These are phyloP conservation scores for Austroboletus novae-zelandiae DNA, from an alignment of 1,284 basidiomycete species.

Conservation along the genomic window DNA sequence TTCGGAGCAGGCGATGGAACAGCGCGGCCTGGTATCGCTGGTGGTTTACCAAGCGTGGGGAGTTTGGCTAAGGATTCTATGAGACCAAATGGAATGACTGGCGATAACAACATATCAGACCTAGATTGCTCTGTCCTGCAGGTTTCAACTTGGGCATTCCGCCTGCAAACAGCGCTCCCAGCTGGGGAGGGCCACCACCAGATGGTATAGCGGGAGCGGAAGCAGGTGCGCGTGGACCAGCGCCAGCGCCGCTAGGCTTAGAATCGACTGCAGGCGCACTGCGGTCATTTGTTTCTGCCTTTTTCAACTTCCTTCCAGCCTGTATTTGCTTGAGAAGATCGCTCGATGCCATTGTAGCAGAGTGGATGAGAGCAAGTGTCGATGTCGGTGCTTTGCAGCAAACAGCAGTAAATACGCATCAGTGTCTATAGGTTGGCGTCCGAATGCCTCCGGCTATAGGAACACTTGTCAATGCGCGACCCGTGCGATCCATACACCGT, in stretches of 20 bases:
- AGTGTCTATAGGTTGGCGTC: no score
- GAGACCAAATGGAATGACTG: slow-evolving; percentile 13
- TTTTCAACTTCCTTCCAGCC: slow-evolving; percentile 77
- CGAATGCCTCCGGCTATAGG: no score
- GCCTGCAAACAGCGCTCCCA: slow-evolving; percentile 84
- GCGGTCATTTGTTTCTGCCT: slow-evolving; percentile 78
- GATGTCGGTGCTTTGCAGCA: background rate
- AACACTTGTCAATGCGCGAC: no score
- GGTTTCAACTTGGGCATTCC: slow-evolving; percentile 89
- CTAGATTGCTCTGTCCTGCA: slow-evolving; percentile 55
- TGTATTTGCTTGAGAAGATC: slow-evolving; percentile 76
- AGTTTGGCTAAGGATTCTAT: slow-evolving; percentile 49
- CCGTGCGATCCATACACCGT: no score
- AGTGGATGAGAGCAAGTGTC: background rate
- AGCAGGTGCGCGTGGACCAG: slow-evolving; percentile 34
- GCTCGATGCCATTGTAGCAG: slow-evolving; percentile 57
- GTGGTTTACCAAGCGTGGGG: slow-evolving; percentile 62
- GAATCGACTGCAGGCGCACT: slow-evolving; percentile 68
- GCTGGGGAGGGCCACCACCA: slow-evolving; percentile 65
- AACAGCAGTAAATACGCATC: slow-evolving; percentile 24
- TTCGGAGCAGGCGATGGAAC: slow-evolving; percentile 33
- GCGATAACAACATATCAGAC: slow-evolving; percentile 38
- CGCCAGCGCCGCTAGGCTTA: slow-evolving; percentile 42
- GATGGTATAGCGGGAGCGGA: slow-evolving; percentile 28
- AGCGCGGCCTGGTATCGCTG: slow-evolving; percentile 58